Base-by-base conservation (phyloP, 805 yeast genomes). In the Cyberlindnera saturnus region DNA sequence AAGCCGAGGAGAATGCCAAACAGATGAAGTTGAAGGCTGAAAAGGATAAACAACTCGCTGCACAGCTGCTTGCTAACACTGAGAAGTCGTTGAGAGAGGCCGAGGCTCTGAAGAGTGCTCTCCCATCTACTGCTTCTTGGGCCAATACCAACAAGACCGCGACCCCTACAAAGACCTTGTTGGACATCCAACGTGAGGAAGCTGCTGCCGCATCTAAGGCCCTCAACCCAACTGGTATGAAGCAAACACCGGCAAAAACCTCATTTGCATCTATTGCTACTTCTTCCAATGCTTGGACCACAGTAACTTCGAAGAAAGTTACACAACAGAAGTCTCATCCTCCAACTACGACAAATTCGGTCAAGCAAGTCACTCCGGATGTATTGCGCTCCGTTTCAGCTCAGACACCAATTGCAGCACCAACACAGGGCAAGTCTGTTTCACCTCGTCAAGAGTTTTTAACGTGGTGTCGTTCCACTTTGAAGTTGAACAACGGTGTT, bases 401-500 rank as follows among this genome's bases (percentile, higher is more conserved):
- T 14, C 33, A 42, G 8, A 32, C 48, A 8, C n/a, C 49, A 18
- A 15, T 34, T 13, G 23, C 47, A 5, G 34, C 38, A 10, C 18
- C 49, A 14, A 17, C 43, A 8, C 34, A 23, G 23, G n/a, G 36
- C 11, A 48, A 41, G 36, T 16, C 43, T 6, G 59, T 60, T 17
- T 68, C 75, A 16, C 67, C 71, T 11, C 73, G 79, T 32, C 79
- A 80, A 59, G 86, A 81, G 46, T 82, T 85, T 48, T 62, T 85
- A 48, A 62, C 69, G 17, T 85, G 95, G 95, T 82, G 88, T 47
- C 76, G 86, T 54, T 60, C 77, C 4, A 77, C 81, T 49, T 70
- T 85, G 72, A 70, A 71, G 42, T 70, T 91, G 60, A 82, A 86
- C 59, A 75, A 81, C 9, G 82, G 86, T 15, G 89, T 90, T 34